phyloP scores from a whole-genome alignment of 495 filamentous ascomycete species.

The Hypoxylon perforatum region DNA sequence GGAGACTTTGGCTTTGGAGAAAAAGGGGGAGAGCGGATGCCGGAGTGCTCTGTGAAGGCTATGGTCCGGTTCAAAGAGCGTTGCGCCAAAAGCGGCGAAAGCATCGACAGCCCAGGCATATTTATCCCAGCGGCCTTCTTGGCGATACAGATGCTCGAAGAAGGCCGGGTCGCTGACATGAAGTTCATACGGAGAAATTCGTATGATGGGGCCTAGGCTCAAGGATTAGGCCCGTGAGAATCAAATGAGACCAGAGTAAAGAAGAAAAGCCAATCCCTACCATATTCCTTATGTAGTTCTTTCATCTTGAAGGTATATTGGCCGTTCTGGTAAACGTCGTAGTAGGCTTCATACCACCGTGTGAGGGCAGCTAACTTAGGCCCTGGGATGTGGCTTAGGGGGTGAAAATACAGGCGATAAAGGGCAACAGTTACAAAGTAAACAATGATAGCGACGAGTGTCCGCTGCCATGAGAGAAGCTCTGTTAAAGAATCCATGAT shows the following conservation, averaged over 20 bases:
- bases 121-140: conserved; percentile 41
- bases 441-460: too few relatives aligned
- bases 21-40: conserved; percentile 27
- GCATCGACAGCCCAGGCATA: conserved; percentile 41
- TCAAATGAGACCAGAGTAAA: too few relatives aligned
- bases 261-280: too few relatives aligned
- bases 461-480: too few relatives aligned
- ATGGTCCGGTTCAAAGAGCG: conserved; percentile 28
- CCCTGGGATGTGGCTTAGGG: conserved; percentile 56
- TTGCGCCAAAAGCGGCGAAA: conserved; percentile 25
- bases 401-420: conserved; percentile 54
- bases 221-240: background rate
- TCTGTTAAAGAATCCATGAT: too few relatives aligned
- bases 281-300: conserved; percentile 41
- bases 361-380: conserved; percentile 61
- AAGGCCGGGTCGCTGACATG: conserved; percentile 41
- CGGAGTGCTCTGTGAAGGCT: conserved; percentile 33
- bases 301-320: conserved; percentile 38
- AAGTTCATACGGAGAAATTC: conserved; percentile 44
- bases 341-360: conserved; percentile 58
- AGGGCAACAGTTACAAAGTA: conserved; percentile 32
- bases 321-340: conserved; percentile 35
- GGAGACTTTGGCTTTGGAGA: conserved; percentile 39
- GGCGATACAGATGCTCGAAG: conserved; percentile 39
- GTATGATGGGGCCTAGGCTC: conserved; percentile 42